Evolutionary conservation across 257 asterid genomes (phyloP).

Genomic region (Scutellaria minor): DNA sequence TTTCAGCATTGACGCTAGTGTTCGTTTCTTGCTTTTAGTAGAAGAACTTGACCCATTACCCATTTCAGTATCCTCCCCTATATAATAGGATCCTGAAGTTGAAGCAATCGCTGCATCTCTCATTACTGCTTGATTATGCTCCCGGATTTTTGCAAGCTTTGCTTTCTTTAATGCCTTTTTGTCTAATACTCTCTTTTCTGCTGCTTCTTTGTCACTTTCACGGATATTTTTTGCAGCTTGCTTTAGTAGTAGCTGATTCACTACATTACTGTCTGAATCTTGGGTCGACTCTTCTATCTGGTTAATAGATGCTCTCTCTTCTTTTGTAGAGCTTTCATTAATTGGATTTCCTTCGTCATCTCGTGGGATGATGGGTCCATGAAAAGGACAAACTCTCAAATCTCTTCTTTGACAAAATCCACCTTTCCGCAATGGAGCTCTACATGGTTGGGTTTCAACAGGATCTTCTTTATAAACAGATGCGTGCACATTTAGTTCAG

Average conservation of each 20-base stretch:
- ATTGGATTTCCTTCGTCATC: constrained; percentile 80
- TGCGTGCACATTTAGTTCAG: constrained; percentile 72
- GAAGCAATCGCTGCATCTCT: constrained; percentile 85
- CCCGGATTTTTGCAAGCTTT: constrained; percentile 74
- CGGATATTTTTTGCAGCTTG: constrained; percentile 78
- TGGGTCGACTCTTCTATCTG: constrained; percentile 43
- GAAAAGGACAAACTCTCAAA: constrained; percentile 81
- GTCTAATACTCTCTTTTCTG: constrained; percentile 55
- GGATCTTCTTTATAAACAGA: constrained; percentile 70
- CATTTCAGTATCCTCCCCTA: constrained; percentile 56
- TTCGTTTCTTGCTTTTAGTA: constrained; percentile 52
- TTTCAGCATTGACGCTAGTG: constrained; percentile 84
- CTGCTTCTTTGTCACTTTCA: constrained; percentile 63
- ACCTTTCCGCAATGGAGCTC: constrained; percentile 79
- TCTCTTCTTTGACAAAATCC: constrained; percentile 85
- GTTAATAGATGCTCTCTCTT: constrained; percentile 36
- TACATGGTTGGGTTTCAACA: constrained; percentile 71
- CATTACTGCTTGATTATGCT: constrained; percentile 76
- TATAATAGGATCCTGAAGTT: constrained; percentile 62
- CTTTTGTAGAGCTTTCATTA: constrained; percentile 36
- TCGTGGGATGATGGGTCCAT: constrained; percentile 70
- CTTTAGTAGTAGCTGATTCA: constrained; percentile 59
- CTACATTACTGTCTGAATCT: constrained; percentile 36
- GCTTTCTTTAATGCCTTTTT: constrained; percentile 67
- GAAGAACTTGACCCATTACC: constrained; percentile 40